These are phyloP conservation scores for Zygotorulaspora chibaensis DNA, from an alignment of 805 yeast species.

Conservation along the genomic window DNA sequence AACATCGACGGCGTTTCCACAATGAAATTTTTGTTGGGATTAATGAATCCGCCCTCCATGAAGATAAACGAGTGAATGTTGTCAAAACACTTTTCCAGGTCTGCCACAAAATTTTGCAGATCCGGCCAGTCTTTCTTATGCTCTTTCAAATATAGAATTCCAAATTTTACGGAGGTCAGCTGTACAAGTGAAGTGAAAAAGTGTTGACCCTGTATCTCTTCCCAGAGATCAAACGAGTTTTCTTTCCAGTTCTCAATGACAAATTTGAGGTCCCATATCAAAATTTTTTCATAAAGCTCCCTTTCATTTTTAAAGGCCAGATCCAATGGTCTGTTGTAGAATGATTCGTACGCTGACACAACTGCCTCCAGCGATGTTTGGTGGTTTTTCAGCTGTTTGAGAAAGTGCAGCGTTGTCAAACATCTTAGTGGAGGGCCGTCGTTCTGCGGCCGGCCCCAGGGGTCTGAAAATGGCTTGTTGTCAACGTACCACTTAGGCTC, in stretches of 20 bases:
- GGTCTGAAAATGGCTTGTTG: slow-evolving; percentile 53
- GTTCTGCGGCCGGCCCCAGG: slow-evolving; percentile 95
- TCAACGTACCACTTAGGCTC: slow-evolving; percentile 83
- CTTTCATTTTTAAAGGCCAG: slow-evolving; percentile 26
- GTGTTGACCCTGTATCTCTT: slow-evolving; percentile 71
- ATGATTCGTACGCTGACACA: slow-evolving; percentile 16
- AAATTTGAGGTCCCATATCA: slow-evolving; percentile 69
- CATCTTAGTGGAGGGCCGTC: slow-evolving; percentile 90
- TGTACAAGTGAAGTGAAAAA: slow-evolving; percentile 78
- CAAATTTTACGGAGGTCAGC: slow-evolving; percentile 60
- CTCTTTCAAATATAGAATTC: slow-evolving; percentile 39
- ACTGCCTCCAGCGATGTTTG: slow-evolving; percentile 30
- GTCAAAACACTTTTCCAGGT: slow-evolving; percentile 21
- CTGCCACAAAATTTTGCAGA: slow-evolving; percentile 19
- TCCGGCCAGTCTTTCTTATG: slow-evolving; percentile 2
- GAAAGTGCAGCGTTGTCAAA: slow-evolving; percentile 55
- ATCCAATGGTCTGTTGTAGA: slow-evolving; percentile 1
- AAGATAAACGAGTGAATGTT: slow-evolving; percentile 25
- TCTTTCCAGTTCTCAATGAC: slow-evolving; percentile 56
- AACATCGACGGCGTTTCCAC: slow-evolving; percentile 60
- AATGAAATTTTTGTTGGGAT: slow-evolving; percentile 46
- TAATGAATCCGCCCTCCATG: slow-evolving; percentile 36
- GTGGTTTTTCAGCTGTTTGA: slow-evolving; percentile 40
- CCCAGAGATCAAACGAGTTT: slow-evolving; percentile 88
- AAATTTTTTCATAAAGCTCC: slow-evolving; percentile 47